Percentiles rank a stretch among this genome's conserved stretches.
These are phyloP conservation scores for Neurospora tetraspora DNA, from an alignment of 495 filamentous ascomycete species.

Conservation along the genomic window DNA sequence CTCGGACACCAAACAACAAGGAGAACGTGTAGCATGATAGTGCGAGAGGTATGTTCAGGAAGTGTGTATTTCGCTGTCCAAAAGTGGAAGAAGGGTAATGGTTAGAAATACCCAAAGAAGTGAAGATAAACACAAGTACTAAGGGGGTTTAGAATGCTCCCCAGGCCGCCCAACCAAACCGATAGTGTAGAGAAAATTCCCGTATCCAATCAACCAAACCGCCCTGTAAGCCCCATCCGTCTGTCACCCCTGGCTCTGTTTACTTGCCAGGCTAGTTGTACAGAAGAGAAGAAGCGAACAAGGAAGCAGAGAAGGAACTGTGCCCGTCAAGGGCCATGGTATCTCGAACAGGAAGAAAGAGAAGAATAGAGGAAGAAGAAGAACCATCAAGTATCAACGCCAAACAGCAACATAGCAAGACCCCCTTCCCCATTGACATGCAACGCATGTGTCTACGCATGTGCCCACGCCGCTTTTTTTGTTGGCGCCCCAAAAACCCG, in stretches of 20 bases:
- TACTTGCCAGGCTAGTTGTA: background rate
- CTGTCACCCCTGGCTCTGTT: background rate
- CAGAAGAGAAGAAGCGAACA: background rate
- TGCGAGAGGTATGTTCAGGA: background rate
- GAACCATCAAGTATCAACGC: constrained; percentile 6
- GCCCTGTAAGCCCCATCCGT: background rate
- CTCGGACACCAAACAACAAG: background rate
- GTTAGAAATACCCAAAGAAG: background rate
- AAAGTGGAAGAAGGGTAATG: background rate
- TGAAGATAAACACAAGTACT: background rate
- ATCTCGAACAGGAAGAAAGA: constrained; percentile 12
- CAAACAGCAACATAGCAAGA: constrained; percentile 7
- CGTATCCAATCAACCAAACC: background rate
- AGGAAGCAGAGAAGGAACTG: background rate
- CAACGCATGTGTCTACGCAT: background rate
- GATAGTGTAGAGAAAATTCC: background rate
- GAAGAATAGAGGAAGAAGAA: background rate
- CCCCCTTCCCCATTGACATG: background rate
- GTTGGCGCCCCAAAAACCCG: background rate
- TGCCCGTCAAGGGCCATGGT: constrained; percentile 17
- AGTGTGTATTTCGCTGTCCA: background rate
- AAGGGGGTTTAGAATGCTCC: background rate
- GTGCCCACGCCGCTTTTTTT: background rate
- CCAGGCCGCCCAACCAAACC: background rate
- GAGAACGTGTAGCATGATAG: background rate